Base-by-base conservation (phyloP, 1,284 basidiomycete genomes). In the Sanghuangporus baumii region DNA sequence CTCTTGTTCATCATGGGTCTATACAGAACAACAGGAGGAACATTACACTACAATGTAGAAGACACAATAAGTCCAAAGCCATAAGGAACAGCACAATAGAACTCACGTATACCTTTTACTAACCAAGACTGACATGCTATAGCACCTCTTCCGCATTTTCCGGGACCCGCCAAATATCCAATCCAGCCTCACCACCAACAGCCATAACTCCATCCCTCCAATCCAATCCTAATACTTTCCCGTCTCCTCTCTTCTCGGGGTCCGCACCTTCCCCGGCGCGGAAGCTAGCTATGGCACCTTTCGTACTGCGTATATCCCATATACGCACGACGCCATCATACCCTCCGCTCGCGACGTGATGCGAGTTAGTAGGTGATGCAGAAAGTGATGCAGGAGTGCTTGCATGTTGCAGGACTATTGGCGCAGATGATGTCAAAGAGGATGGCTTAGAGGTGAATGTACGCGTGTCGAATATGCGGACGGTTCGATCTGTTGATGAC, bases 291-390 rank as follows among this genome's bases (percentile, higher is more conserved):
- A 92, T 77, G 0, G 87, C 81, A 9, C 78, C 74, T 68, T 84
- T 84, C 16, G 79, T 76, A 68, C 87, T 91, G 1, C 94, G 80
- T 34, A 94, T 75, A 73, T 98, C 95, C 94, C 94, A 97, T 18
- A 97, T 77, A 31, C 93, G 82, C 2, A 90, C 86, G 0, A 87
- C 77, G 40, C 93, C 92, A 66, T 94, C 91, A 71, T 95, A 94
- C 0, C 88, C 87, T 1, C 92, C 94, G 0, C 86, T 90, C 7
- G 90, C 80, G 18, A 95, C 78, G 67, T 93, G 91, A 68, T 89
- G 79, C 31, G 76, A 69, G 6, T 77, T 78, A 0, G 81, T 79
- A 0, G 82, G 78, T 69, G 86, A 77, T 14, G 83, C 73, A 0
- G 81, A 79, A 18, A 96, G 74, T 62, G 87, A 86, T 0, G 91